phyloP scores from a whole-genome alignment of 2,329 filamentous ascomycete genomes.

The Massarina eburnea region DNA sequence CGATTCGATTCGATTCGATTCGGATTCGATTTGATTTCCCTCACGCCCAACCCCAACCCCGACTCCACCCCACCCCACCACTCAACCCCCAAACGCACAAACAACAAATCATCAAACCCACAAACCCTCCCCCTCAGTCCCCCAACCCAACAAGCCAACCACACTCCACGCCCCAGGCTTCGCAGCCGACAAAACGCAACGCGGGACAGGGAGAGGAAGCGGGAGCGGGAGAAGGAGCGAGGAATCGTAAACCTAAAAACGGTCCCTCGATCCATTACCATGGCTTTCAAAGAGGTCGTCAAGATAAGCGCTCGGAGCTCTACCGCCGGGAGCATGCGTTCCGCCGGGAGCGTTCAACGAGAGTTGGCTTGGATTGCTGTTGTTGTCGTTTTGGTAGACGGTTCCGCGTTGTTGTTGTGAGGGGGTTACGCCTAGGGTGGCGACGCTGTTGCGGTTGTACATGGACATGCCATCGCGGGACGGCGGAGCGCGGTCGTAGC shows the following conservation, averaged over 20 bases:
- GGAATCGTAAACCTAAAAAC: slow-evolving; percentile 31
- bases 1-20: too few relatives aligned
- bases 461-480: slow-evolving; percentile 34
- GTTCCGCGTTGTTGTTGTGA: slow-evolving; percentile 32
- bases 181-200: too few relatives aligned
- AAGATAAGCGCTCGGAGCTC: slow-evolving; percentile 85
- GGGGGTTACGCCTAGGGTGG: slow-evolving; percentile 32
- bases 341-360: slow-evolving; percentile 60
- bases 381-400: slow-evolving; percentile 31
- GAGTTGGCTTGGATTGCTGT: slow-evolving; percentile 63
- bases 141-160: neutral
- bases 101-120: too few relatives aligned
- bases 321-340: slow-evolving; percentile 56
- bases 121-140: too few relatives aligned
- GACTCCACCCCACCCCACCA: too few relatives aligned
- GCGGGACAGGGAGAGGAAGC: too few relatives aligned
- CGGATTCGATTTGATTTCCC: too few relatives aligned
- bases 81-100: too few relatives aligned
- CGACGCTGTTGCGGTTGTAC: slow-evolving; percentile 43
- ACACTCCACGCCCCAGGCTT: slow-evolving; percentile 8
- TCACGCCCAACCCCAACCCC: too few relatives aligned
- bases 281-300: slow-evolving; percentile 87
- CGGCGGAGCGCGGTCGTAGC: slow-evolving; percentile 37
- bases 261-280: slow-evolving; percentile 39
- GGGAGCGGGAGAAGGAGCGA: slow-evolving; percentile 8